Percentiles rank a stretch among this genome's conserved stretches.
phyloP scores from a whole-genome alignment of 2,329 filamentous ascomycete species.

The Colletotrichum limetticola region DNA sequence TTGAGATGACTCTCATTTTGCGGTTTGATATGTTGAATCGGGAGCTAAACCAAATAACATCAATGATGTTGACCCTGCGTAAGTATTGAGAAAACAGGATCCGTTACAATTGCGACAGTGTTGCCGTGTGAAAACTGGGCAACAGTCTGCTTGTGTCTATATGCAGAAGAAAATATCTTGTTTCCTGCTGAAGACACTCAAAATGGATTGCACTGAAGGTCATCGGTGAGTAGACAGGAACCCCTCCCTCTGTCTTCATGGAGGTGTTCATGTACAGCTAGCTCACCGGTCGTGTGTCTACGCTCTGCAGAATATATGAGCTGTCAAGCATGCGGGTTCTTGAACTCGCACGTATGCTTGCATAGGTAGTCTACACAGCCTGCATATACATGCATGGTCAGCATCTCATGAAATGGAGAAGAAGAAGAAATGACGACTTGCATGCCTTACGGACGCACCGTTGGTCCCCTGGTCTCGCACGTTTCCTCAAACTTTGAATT shows the following conservation, averaged over 20 bases:
- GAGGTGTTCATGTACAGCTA: not conserved
- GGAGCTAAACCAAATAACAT: not conserved
- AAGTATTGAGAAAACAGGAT: not conserved
- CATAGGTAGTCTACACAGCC: not conserved
- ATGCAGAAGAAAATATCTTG: not conserved
- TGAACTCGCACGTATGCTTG: not conserved
- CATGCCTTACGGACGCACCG: not conserved
- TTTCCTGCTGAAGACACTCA: not conserved
- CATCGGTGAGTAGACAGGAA: not conserved
- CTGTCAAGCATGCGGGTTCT: not conserved
- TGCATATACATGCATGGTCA: not conserved
- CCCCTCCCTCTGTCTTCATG: not conserved
- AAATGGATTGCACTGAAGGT: not conserved
- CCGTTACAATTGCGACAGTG: not conserved
- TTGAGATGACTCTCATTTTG: not conserved
- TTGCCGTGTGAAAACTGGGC: not conserved
- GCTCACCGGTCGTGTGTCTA: not conserved
- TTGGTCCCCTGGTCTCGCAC: not conserved
- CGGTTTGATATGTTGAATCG: not conserved
- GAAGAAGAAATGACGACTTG: not conserved
- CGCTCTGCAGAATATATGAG: not conserved
- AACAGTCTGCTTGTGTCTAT: not conserved
- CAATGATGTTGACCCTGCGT: not conserved
- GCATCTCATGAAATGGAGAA: not conserved
- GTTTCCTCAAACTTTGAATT: too few species aligned